Evolutionary conservation across 2,329 filamentous ascomycete genomes (phyloP), one percentile per base, ranked within the genome.

Genomic region (Colletotrichum orbiculare): DNA sequence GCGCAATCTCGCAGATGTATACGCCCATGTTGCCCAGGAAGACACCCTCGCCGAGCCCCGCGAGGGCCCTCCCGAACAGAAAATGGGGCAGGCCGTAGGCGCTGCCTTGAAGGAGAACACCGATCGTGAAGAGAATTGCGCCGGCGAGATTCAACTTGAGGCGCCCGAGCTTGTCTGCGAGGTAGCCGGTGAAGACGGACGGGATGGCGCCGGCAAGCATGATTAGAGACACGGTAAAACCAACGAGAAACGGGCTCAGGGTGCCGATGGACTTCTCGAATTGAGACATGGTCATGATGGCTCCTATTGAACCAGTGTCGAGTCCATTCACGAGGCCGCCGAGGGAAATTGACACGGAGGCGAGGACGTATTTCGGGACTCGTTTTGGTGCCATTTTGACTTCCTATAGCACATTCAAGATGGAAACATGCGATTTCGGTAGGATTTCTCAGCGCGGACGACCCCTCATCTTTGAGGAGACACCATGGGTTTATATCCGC

Each of bases 1-100:
- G 87, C 1, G 87, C 83, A 13, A 90, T 87, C 72, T 90, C 88
- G 61, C 84, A 85, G 34, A 89, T 85, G 67, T 89, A 87, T 4
- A 89, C 85, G 9, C 81, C 78, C 33, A 86, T 72, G n/a, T 80
- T 86, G n/a, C 82, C 82, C 5, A 90, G 69, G 68, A 82, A 89
- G 1, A 88, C 71, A 0, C 87, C 87, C 68, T 89, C 82, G 0
- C 88, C 88, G 10, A 89, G 70, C 0, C 88, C 87, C n/a, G 79
- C 82, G 4, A 90, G 69, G 0, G 79, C 78, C 2, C 88, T 77
- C 0, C 88, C 88, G 4, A 79, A 75, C 39, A 89, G 75, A 47
- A 90, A 84, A 75, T 86, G 83, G 0, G 76, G 76, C 1, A 89
- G 71, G 8, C 76, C 73, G 2, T 76, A 70, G 1, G 86, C 78